Base-by-base conservation (phyloP, 2,329 filamentous ascomycete genomes). In the Alternaria alternata region DNA sequence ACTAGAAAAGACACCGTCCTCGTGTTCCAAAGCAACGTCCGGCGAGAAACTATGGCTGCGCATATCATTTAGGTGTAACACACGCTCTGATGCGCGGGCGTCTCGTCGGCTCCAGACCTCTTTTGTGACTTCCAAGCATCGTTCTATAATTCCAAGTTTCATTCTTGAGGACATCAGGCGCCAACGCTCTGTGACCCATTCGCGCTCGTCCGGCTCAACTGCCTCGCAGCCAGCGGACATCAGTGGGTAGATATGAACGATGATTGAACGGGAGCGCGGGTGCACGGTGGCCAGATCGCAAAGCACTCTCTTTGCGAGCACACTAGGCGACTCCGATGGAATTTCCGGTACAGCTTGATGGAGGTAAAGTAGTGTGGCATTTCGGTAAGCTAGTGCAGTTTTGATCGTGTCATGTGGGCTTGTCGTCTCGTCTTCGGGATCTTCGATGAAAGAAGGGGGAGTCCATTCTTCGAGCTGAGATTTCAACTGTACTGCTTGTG, bases 171-270 rank as follows among this genome's bases (percentile, higher is more conserved):
- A 82, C 81, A 91, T 89, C 3, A 83, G 79, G 5, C 79, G 76
- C 89, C 89, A 92, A 34, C 89, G 83, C 24, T 86, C 81, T 43
- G 84, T 79, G 2, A 91, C 86, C 88, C 88, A 91, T 30, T 85
- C 79, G 12, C 89, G 80, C 66, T 90, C 87, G 64, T 90, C 87
- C 14, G 81, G 78, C 3, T 82, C 82, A 24, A 83, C 80, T 8
- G 86, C 85, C 75, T 91, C 89, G 64, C 88, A 89, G 2, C 89
- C 88, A 3, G 89, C 89, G 1, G 86, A 87, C 63, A 91, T 82
- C 1, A 92, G 82, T 1, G 89, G 89, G 65, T 88, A 91, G 59
- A 91, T 89, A 39, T 91, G 89, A 2, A 91, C 85, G 46, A 91
- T 89, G 18, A 88, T 85, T 0, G 88, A 84, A 8, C 88, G 84